Conservation (phyloP, 2,329 filamentous ascomycete genomes). For the Aaosphaeria arxii region DNA sequence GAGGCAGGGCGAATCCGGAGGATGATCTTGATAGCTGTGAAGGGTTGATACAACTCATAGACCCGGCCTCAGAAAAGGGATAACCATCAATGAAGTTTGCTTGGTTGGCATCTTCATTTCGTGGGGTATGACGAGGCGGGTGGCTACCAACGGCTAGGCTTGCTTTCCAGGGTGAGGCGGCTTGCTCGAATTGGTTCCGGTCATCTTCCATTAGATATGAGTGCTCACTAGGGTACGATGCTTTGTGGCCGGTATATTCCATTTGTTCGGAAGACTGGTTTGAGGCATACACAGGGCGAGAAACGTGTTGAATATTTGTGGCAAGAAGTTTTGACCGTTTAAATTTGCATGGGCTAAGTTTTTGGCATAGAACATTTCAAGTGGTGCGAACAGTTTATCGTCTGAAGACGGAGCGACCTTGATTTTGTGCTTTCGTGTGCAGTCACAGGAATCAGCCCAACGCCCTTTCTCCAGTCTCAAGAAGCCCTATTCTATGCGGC, state of each 20-base stretch:
- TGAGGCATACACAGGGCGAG: neutral
- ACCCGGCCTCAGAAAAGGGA: neutral
- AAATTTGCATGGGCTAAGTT: no score
- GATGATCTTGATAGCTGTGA: neutral
- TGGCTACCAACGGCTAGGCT: no score
- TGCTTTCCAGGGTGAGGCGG: neutral
- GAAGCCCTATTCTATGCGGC: no score
- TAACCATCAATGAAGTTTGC: neutral
- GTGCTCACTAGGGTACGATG: neutral
- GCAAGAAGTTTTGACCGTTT: no score
- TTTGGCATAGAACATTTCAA: no score
- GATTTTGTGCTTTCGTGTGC: no score
- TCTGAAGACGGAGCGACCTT: no score
- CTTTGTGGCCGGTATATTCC: neutral
- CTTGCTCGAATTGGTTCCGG: constrained; percentile 4
- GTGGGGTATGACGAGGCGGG: neutral
- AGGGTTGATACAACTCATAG: neutral
- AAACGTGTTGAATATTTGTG: no score
- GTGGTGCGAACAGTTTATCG: no score
- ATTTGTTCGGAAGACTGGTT: neutral
- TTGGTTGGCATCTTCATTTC: neutral
- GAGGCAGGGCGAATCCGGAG: neutral
- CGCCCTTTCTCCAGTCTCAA: no score
- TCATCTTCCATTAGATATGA: constrained; percentile 1
- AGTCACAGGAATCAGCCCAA: no score